These are phyloP conservation scores for Gastrolobium bilobum DNA, from an alignment of 306 rosid genomes.

Conservation along the genomic window DNA sequence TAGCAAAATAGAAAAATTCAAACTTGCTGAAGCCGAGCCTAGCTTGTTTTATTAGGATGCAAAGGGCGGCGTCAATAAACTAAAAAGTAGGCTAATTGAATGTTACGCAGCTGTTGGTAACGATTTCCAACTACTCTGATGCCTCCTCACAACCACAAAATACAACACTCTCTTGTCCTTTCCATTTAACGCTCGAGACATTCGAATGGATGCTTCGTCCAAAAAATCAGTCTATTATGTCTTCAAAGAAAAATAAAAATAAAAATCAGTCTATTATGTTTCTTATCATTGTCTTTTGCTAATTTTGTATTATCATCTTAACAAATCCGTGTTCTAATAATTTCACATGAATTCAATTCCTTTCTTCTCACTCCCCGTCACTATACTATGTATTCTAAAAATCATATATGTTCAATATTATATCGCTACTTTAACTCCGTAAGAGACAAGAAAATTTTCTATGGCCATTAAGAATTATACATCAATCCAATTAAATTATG, in stretches of 20 bases:
- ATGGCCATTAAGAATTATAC: not conserved
- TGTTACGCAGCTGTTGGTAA: constrained; percentile 57
- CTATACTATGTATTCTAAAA: no score
- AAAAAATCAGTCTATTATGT: not conserved
- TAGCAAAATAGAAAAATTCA: not conserved
- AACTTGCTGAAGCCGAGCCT: constrained; percentile 23
- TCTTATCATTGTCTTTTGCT: not conserved
- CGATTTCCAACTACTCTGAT: constrained; percentile 66
- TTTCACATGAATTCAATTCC: no score
- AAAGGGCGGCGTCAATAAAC: constrained; percentile 57
- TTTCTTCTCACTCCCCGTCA: no score
- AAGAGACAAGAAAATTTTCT: not conserved
- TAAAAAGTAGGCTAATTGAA: constrained; percentile 78
- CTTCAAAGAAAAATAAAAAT: not conserved
- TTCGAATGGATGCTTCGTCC: not conserved
- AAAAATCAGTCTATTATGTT: not conserved
- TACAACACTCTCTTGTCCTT: constrained; percentile 29
- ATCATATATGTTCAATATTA: no score
- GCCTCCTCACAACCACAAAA: constrained; percentile 51
- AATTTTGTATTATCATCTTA: not conserved
- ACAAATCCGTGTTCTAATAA: no score
- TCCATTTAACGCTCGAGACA: not conserved
- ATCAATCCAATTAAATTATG: not conserved
- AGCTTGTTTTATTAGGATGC: constrained; percentile 28
- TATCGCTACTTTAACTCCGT: no score